Base-by-base conservation (phyloP, 1,139 yeast genomes). In the Pichia sp. region DNA sequence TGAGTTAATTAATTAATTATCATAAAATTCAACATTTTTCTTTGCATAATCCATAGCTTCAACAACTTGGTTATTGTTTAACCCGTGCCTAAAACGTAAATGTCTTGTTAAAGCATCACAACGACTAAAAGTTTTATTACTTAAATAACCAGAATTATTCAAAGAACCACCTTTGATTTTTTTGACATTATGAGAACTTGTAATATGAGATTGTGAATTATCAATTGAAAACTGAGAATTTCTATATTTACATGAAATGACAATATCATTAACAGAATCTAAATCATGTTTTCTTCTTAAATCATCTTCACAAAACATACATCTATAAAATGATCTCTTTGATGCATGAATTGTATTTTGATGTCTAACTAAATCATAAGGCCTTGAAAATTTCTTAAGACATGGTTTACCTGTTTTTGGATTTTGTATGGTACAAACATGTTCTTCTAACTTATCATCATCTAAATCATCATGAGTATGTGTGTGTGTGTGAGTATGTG, bases 31-130 rank as follows among this genome's bases (percentile, higher is more conserved):
- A 40, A 82, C 87, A 57, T 83, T 76, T 51, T 76, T 83, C 61
- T 82, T 83, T 13, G 93, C 93, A 52, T 72, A 78, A 54, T 80
- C 79, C 51, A 83, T 79, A 35, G 84, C 76, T 41, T 77, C 76
- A 45, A 76, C 76, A 22, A 86, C 87, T 54, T 79, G 84, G 50
- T 74, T 74, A 25, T 83, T 80, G 6, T 76, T 72, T 26, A 83
- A 70, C 44, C 78, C 78, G 63, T 89, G 97, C 65, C 91, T 89
- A 25, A 87, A 91, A 48, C 95, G 72, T 37, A 87, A 80, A 61
- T 91, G 98, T 58, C 96, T 78, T 18, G 95, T 88, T 50, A 91
- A 72, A 2, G 98, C 96, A 63, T 91, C 98, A 61, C 88, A 85
- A 50, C 98, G 76, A 38, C 95, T 84, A 59, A 91, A 91, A 2